Conservation (phyloP, 1,139 yeast species). For the Petasospora fabianii region DNA sequence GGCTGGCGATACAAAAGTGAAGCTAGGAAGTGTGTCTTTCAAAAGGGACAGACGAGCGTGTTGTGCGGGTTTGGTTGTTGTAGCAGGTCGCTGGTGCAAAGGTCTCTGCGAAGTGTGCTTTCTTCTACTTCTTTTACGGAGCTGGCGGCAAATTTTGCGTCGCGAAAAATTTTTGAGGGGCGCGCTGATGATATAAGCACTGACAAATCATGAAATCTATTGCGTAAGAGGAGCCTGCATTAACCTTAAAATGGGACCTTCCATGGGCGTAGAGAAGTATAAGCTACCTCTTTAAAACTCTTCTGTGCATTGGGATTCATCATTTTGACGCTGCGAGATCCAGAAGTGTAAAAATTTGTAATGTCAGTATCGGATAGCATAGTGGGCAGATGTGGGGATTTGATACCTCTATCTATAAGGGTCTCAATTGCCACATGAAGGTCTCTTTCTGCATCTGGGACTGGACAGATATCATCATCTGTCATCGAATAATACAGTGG, state of each 20-base stretch:
- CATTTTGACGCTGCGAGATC: conserved; percentile 17
- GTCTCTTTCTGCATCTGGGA: conserved; percentile 2
- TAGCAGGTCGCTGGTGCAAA: too few relatives aligned
- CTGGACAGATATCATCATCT: background rate
- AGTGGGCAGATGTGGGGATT: conserved; percentile 1
- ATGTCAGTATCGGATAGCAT: background rate
- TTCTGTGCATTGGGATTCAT: conserved; percentile 14
- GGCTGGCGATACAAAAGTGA: too few relatives aligned
- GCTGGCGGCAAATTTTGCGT: conserved; percentile 4
- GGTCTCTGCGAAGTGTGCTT: too few relatives aligned
- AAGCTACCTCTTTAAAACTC: conserved; percentile 7
- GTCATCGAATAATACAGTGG: conserved; percentile 6
- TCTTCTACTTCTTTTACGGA: background rate
- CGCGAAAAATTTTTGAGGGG: conserved; percentile 7
- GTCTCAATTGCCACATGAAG: conserved; percentile 12
- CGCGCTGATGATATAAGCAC: background rate
- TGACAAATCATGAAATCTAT: background rate
- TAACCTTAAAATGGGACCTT: conserved; percentile 16
- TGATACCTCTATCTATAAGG: conserved; percentile 4
- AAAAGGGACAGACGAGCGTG: too few relatives aligned
- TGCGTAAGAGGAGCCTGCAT: background rate
- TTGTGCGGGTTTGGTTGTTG: background rate
- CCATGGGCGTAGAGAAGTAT: conserved; percentile 10
- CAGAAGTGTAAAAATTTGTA: conserved; percentile 4
- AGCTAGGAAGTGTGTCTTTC: too few relatives aligned